These are phyloP conservation scores for Pseudonitzschia multiseries DNA, from an alignment of 108 stramenopile species.

Conservation along the genomic window DNA sequence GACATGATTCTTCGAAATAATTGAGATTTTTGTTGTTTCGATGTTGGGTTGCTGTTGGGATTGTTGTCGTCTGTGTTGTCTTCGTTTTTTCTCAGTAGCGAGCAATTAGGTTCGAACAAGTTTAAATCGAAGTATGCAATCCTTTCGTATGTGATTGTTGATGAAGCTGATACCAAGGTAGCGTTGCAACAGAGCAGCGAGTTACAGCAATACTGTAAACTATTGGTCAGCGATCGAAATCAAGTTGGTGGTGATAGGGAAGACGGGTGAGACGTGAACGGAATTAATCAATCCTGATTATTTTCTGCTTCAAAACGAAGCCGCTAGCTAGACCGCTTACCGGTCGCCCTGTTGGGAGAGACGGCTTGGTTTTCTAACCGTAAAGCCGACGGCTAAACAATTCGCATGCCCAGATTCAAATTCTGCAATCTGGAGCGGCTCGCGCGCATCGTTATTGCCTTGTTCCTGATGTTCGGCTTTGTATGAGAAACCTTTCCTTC, in stretches of 20 bases:
- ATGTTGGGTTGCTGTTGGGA: neutral
- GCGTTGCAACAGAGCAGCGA: neutral
- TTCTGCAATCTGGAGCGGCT: neutral
- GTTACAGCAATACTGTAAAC: no score
- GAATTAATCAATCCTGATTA: neutral
- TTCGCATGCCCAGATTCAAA: constrained; percentile 12
- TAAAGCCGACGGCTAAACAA: neutral
- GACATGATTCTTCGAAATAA: neutral
- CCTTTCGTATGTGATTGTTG: no score
- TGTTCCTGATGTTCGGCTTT: neutral
- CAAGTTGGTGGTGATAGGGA: no score
- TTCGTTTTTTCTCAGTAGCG: no score
- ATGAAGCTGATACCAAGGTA: neutral
- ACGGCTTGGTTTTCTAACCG: neutral
- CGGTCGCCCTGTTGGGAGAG: no score
- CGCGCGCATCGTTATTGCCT: neutral
- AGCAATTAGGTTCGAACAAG: no score
- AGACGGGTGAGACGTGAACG: neutral
- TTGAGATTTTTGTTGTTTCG: neutral
- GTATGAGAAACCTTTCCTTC: neutral
- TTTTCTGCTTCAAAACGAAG: no score
- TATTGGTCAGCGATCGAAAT: no score
- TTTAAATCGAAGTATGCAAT: no score
- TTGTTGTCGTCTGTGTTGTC: neutral
- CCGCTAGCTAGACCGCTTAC: no score